Evolutionary conservation across 768 basidiomycete genomes (phyloP), one percentile per base, ranked within the genome.

Genomic region (Kwoniella dendrophila): DNA sequence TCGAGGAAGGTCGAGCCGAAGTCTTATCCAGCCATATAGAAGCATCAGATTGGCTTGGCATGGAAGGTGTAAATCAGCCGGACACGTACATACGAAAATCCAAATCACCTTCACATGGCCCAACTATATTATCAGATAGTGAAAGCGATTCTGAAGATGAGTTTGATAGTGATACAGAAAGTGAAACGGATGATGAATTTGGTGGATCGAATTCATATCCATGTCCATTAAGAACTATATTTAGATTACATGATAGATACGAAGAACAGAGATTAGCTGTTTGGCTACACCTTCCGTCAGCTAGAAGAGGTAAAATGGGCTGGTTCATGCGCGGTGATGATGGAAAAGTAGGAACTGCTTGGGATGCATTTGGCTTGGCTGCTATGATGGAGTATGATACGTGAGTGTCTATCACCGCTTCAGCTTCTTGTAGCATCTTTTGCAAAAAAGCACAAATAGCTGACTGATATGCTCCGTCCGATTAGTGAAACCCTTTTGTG

Each of bases 181-280:
- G n/a, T 34, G 45, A 30, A 16, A 43, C 53, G 5, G 59, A 64
- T 27, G 57, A 57, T 16, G 49, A 38, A n/a, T n/a, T n/a, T n/a
- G n/a, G n/a, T 22, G 49, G 52, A 32, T 16, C 45, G 8, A 53
- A 14, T 11, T 43, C 61, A 5, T 59, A 68, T 30, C 38, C 68
- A 3, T 71, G 62, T 58, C 69, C 71, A 4, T 56, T 75, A 11
- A 43, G 65, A 22, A 54, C 64, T 5, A 61, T 75, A 22, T 72
- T 75, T 61, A 27, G 69, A 3, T 54, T 75, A 22, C 67, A 72
- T 54, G 73, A 72, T 52, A 47, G 73, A 29, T 75, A 67, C 63
- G 73, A 75, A 44, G 73, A 75, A 45, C 68, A 69, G 44, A 41
- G 71, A 36, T 56, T 75, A 27, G 73, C 73, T 3, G 62, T 72